phyloP scores from a whole-genome alignment of 2,329 filamentous ascomycete genomes.

The Akanthomyces muscarius region DNA sequence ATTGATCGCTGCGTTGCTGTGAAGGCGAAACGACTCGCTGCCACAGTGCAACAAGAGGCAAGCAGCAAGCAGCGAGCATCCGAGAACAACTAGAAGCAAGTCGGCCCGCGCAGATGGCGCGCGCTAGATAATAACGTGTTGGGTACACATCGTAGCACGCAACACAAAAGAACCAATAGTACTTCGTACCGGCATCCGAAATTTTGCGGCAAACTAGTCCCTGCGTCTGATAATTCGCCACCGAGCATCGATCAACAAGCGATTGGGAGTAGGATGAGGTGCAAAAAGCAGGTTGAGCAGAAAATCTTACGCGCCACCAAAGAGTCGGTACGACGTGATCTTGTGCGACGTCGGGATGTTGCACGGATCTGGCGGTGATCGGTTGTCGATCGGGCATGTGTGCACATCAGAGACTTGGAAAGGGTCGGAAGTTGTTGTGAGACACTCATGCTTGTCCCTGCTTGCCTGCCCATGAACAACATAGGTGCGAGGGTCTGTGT shows the following conservation, averaged over 20 bases:
- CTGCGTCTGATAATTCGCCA: not conserved
- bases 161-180: not conserved
- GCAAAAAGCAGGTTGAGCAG: not conserved
- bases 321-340: constrained; percentile 1
- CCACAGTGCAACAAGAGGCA: not conserved
- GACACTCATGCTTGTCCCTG: constrained; percentile 1
- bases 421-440: not conserved
- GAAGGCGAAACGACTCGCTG: not conserved
- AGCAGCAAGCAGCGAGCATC: no score
- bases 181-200: not conserved
- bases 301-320: no score
- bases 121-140: not conserved
- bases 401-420: not conserved
- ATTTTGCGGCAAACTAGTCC: constrained; percentile 6
- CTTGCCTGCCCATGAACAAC: not conserved
- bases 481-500: not conserved
- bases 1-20: no score
- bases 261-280: not conserved
- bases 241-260: not conserved
- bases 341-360: not conserved
- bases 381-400: not conserved
- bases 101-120: not conserved
- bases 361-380: constrained; percentile 15
- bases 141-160: not conserved
- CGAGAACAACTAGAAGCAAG: not conserved